Percentiles rank a stretch among this genome's conserved stretches.
Conservation (phyloP, 306 rosid species). For the Quercus berberidifolia region DNA sequence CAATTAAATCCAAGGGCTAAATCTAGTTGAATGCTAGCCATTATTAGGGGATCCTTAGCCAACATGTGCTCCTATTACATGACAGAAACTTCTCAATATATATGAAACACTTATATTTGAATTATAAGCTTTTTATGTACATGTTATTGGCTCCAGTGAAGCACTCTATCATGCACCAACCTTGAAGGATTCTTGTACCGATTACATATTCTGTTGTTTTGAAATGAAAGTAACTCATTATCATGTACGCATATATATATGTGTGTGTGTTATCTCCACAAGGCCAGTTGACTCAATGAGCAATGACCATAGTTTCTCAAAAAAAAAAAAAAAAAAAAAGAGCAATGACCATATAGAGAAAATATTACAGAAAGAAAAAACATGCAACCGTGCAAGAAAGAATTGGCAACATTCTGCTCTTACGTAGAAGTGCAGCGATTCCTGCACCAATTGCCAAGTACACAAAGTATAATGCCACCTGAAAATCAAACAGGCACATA, state of each 20-base stretch:
- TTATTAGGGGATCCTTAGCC: neutral
- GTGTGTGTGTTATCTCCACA: no score
- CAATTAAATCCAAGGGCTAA: neutral
- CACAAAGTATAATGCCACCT: slow-evolving; percentile 57
- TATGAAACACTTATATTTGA: neutral
- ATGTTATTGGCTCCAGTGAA: no score
- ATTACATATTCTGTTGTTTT: no score
- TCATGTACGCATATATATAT: no score
- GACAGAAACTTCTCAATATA: neutral
- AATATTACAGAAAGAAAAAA: neutral
- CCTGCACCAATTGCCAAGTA: slow-evolving; percentile 68
- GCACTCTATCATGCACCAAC: no score
- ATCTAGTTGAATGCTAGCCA: neutral
- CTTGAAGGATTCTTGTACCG: no score
- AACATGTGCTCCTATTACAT: neutral
- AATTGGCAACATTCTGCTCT: slow-evolving; percentile 16
- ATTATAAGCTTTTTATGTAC: no score
- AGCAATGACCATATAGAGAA: no score
- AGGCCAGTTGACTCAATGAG: no score
- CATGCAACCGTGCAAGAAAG: neutral
- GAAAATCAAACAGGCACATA: slow-evolving; percentile 9
- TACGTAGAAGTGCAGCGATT: slow-evolving; percentile 71
- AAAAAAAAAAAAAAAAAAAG: no score
- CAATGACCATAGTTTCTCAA: no score
- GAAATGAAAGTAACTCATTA: no score